phyloP scores from a whole-genome alignment of 176 grass and related monocot species.

The Echinochloa phyllopogon region DNA sequence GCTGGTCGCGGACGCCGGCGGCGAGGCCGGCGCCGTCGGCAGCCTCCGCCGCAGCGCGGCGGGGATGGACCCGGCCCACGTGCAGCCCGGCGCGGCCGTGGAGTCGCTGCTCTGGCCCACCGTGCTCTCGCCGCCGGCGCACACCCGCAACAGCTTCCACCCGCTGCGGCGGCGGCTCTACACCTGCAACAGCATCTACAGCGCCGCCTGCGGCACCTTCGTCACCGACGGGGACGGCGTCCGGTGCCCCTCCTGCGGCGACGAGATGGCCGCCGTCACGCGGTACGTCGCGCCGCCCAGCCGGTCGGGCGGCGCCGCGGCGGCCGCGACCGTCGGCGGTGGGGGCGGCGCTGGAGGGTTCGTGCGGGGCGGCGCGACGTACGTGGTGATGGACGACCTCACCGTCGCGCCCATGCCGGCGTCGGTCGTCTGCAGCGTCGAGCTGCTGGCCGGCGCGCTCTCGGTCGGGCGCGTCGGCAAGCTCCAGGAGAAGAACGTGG shows the following conservation, averaged over 20 bases:
- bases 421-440: constrained; percentile 15
- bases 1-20: background rate
- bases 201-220: background rate
- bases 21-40: background rate
- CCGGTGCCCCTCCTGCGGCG: background rate
- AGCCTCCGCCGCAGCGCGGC: background rate
- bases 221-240: background rate
- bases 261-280: background rate
- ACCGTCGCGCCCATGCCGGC: constrained; percentile 27
- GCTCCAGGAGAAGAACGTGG: constrained; percentile 36
- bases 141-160: background rate
- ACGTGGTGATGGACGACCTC: constrained; percentile 42
- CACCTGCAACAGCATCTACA: background rate
- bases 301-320: background rate
- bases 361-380: constrained; percentile 36
- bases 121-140: background rate
- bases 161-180: background rate
- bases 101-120: constrained; percentile 9
- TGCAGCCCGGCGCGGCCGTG: background rate
- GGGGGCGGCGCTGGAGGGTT: background rate
- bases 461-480: background rate
- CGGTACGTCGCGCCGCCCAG: background rate
- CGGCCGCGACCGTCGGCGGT: too few relatives aligned
- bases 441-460: background rate
- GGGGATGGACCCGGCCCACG: background rate